Percentiles rank a stretch among this genome's conserved stretches.
Evolutionary conservation across 352 stramenopile genomes (phyloP).

Genomic region (Pythium sp.): DNA sequence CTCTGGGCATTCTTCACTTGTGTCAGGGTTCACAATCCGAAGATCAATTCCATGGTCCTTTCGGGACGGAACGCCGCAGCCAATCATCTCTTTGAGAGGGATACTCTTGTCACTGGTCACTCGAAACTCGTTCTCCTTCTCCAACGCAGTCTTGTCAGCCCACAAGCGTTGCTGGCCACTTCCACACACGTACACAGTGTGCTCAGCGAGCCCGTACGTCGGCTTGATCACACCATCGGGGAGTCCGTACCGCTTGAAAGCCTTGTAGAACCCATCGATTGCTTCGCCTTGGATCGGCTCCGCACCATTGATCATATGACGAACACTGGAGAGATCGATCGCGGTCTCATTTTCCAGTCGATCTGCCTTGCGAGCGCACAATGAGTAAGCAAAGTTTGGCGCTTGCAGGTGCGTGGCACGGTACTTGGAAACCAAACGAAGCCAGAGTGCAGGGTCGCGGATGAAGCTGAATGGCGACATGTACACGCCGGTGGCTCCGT

Average conservation of each 20-base stretch:
- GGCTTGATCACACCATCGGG: constrained; percentile 89
- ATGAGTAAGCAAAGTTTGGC: constrained; percentile 98
- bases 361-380: constrained; percentile 94
- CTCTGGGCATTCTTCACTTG: constrained; percentile 31
- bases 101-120: constrained; percentile 22
- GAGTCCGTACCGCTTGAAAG: constrained; percentile 90
- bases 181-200: constrained; percentile 98
- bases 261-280: constrained; percentile 85
- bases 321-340: constrained; percentile 91
- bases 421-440: constrained; percentile 88
- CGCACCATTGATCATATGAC: constrained; percentile 98
- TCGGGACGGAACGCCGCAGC: constrained; percentile 89
- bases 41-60: constrained; percentile 90
- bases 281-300: constrained; percentile 93
- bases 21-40: constrained; percentile 91
- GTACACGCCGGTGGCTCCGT: constrained; percentile 93
- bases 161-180: constrained; percentile 86
- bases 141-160: constrained; percentile 90
- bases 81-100: constrained; percentile 87
- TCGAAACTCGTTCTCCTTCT: constrained; percentile 69
- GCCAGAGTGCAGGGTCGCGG: constrained; percentile 94
- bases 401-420: constrained; percentile 96
- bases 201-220: constrained; percentile 99
- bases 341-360: constrained; percentile 27
- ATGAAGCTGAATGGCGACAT: constrained; percentile 98